Percentiles rank a stretch among this genome's conserved stretches.
Evolutionary conservation across 2,329 filamentous ascomycete genomes (phyloP).

Genomic region (Phialophora expanda): DNA sequence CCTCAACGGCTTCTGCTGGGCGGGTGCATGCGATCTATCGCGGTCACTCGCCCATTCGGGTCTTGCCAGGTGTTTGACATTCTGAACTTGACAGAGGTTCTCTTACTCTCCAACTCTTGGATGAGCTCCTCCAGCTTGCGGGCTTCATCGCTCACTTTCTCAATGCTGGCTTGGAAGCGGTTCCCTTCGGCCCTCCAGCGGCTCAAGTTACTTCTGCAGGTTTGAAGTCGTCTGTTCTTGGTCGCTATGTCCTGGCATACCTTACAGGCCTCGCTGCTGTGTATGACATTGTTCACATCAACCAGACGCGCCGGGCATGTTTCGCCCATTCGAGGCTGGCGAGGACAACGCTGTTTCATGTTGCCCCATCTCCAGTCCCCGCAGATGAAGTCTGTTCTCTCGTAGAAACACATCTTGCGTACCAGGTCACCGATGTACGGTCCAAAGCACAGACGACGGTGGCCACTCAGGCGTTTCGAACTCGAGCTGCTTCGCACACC

Average conservation of each 20-base stretch:
- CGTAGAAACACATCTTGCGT: slow-evolving; percentile 39
- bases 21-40: background rate
- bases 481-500: background rate
- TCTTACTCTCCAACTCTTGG: slow-evolving; percentile 26
- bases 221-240: slow-evolving; percentile 34
- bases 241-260: slow-evolving; percentile 37
- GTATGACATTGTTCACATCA: slow-evolving; percentile 29
- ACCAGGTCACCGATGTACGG: background rate
- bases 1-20: background rate
- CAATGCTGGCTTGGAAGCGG: slow-evolving; percentile 36
- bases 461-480: background rate
- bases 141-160: slow-evolving; percentile 32
- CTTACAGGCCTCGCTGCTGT: slow-evolving; percentile 32
- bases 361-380: slow-evolving; percentile 41
- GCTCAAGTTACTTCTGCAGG: slow-evolving; percentile 34
- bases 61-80: background rate
- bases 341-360: slow-evolving; percentile 39
- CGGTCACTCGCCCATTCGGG: background rate
- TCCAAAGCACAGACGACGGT: background rate
- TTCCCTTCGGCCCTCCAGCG: slow-evolving; percentile 36
- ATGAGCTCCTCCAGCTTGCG: slow-evolving; percentile 31
- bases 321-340: slow-evolving; percentile 39
- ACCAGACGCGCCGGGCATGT: slow-evolving; percentile 36
- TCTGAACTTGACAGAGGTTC: slow-evolving; percentile 22
- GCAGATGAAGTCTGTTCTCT: slow-evolving; percentile 32